Evolutionary conservation across 2,329 filamentous ascomycete genomes (phyloP), one percentile per base, ranked within the genome.

Genomic region (Alternaria arborescens): DNA sequence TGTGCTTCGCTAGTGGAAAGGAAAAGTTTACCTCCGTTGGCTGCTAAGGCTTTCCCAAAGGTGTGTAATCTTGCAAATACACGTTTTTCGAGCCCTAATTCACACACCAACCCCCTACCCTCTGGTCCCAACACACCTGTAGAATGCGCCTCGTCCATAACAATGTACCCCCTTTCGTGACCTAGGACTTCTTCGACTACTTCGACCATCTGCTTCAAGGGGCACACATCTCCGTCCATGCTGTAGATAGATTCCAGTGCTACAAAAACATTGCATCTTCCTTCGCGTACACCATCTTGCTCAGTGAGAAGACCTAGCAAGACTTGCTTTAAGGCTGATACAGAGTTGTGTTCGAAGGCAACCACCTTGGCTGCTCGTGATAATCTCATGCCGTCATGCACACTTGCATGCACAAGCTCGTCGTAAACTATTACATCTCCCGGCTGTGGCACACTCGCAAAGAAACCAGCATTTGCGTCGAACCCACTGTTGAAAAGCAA

Each of bases 211-310:
- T 87, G 83, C 11, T 72, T 69, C 11, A 95, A 79, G 0, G 89
- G 89, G 0, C 86, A 86, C 18, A 92, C 79, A 66, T 94, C 91
- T 0, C 92, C 92, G 54, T 94, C 91, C 92, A 95, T 95, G 74
- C 90, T 93, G 75, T 95, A 94, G 53, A 47, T 60, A 16, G 81
- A 77, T 5, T 77, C 69, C 0, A 79, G 70, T 2, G 77, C 78
- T 0, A 75, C 46, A 3, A 78, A 65, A 3, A 86, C 65, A 50
- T 61, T 65, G 2, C 58, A 67, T 0, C 46, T 3, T 79, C 44
- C 40, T 14, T 32, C n/a, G 32, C 34, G 55, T 6, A 57, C 48
- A 62, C 0, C 79, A 70, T 0, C 64, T 65, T 65, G 41, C 11
- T 78, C 67, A 16, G 52, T n/a, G 5, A 46, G 8, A 10, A 65